Evolutionary conservation across 371 early-diverging fungal species (phyloP), one percentile per base, ranked within the genome.

Genomic region (Lichtheimia ramosa): DNA sequence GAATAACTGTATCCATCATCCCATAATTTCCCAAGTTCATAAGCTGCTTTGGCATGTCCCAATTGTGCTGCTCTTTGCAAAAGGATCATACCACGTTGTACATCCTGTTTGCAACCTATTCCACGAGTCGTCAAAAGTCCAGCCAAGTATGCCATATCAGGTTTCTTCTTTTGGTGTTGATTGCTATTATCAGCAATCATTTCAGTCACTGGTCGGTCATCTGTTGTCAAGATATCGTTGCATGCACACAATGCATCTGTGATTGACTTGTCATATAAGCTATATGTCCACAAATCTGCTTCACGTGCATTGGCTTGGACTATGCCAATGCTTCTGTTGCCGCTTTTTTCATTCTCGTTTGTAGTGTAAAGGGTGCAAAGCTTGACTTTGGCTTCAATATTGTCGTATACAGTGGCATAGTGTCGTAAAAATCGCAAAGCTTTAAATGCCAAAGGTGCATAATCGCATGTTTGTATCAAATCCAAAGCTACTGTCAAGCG

Each of bases 381-480:
- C 48, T 77, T 77, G 13, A 67, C 70, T 43, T 77, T 77, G 12
- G 74, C 78, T 49, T 77, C 78, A 2, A 69, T 68, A 43, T 77
- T 71, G 5, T 59, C 54, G 8, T 69, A 51, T 8, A 40, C 51
- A 1, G 60, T 66, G 3, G 78, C 78, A 61, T 62, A 54, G 18
- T 41, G 40, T 7, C 78, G 70, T 20, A 77, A 43, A 40, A 63
- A 74, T 12, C 58, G 62, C 10, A 77, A 46, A 3, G 74, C 78
- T 12, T 70, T 61, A 40, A 12, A 14, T 13, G 40, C 43, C 18
- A 24, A 8, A 23, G 24, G 6, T 6, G 14, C 15, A 15, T 55
- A 24, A 43, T 43, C 55, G 16, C 27, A 42, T 2, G 43, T 15
- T 82, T 86, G 60, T 16, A 60, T 20, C 12, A 60, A 23, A 28